These are phyloP conservation scores for Ustilago xerochloae DNA, from an alignment of 1,284 basidiomycete genomes.

Conservation along the genomic window DNA sequence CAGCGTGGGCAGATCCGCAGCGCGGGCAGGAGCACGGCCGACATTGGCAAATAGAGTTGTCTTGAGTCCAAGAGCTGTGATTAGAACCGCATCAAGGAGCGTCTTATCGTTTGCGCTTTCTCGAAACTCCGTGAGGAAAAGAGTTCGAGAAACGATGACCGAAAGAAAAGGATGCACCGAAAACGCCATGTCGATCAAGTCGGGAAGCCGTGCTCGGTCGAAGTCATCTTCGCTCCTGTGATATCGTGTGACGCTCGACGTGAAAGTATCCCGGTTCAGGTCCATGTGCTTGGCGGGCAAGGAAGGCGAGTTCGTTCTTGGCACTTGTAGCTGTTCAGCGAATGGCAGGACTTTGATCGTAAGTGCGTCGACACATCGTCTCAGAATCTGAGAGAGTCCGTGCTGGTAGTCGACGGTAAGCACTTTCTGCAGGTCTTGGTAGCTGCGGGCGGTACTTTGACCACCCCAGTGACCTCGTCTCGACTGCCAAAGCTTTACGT, in stretches of 20 bases:
- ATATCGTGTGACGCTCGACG: neutral
- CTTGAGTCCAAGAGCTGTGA: slow-evolving; percentile 13
- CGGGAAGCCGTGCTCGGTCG: neutral
- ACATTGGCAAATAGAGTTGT: neutral
- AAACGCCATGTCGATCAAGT: slow-evolving; percentile 28
- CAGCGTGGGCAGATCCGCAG: neutral
- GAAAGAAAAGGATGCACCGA: slow-evolving; percentile 36
- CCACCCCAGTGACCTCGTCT: neutral
- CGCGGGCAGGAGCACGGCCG: neutral
- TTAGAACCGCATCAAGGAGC: slow-evolving; percentile 18
- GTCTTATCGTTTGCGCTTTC: neutral
- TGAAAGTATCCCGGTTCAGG: no score
- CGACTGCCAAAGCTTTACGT: neutral
- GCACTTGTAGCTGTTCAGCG: slow-evolving; percentile 9
- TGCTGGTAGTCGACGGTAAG: slow-evolving; percentile 1
- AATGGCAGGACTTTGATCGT: slow-evolving; percentile 9
- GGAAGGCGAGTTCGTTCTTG: neutral
- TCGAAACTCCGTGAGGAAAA: slow-evolving; percentile 6
- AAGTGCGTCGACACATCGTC: slow-evolving; percentile 4
- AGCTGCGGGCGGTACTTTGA: neutral
- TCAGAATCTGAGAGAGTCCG: slow-evolving; percentile 28
- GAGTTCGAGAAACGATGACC: slow-evolving; percentile 26
- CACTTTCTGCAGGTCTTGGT: neutral
- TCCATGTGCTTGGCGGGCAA: neutral
- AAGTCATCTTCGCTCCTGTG: neutral